These are phyloP conservation scores for Penicillium sp. DNA, from an alignment of 2,329 filamentous ascomycete genomes.

Conservation along the genomic window DNA sequence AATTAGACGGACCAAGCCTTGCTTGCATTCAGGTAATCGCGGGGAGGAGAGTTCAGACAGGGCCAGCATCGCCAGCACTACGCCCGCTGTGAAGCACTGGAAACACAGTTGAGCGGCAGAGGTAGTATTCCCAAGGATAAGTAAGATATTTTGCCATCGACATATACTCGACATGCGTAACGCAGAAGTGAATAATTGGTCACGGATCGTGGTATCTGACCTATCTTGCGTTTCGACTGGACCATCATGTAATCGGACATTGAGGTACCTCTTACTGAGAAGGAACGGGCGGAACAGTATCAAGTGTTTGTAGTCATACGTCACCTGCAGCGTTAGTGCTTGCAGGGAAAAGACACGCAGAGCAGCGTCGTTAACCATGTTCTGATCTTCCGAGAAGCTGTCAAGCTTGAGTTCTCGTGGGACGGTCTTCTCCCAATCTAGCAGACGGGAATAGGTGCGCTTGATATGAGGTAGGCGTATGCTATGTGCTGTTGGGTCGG, in stretches of 20 bases:
- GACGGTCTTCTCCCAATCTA: background rate
- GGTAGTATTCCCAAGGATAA: background rate
- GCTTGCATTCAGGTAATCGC: background rate
- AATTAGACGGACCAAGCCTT: background rate
- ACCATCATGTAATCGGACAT: background rate
- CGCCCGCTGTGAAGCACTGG: background rate
- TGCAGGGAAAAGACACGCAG: background rate
- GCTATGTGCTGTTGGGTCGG: background rate
- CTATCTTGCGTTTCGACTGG: background rate
- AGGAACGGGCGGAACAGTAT: background rate
- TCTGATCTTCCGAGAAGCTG: background rate
- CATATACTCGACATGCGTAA: background rate
- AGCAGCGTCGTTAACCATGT: background rate
- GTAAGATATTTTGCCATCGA: background rate
- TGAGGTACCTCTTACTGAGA: background rate
- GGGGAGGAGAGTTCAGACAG: background rate
- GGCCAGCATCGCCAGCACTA: background rate
- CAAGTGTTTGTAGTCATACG: background rate
- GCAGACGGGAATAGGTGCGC: background rate
- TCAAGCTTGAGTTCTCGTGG: background rate
- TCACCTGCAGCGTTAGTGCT: background rate
- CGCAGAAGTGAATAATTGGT: background rate
- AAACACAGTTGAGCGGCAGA: background rate
- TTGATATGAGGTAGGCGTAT: background rate
- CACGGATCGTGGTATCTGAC: background rate